Evolutionary conservation across 371 early-diverging fungal genomes (phyloP).

Genomic region (Mucor mucedo): DNA sequence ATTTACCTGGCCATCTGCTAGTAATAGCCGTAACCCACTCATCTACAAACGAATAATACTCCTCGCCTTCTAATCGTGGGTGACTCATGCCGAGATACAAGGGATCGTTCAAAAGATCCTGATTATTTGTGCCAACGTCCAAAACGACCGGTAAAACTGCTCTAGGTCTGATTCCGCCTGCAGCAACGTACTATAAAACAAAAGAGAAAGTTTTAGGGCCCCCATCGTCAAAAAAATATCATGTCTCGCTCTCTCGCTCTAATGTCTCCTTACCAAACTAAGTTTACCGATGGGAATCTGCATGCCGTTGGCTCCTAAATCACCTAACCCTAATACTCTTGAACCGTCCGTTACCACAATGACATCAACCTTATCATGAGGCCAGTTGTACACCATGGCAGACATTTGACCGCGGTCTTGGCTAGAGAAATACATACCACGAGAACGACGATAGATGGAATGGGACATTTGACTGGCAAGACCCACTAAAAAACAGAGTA

Average conservation of each 20-base stretch:
- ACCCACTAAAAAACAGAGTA: slow-evolving; percentile 31
- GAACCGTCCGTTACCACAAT: slow-evolving; percentile 75
- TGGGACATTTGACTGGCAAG: slow-evolving; percentile 59
- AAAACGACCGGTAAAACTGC: slow-evolving; percentile 68
- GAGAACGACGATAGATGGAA: slow-evolving; percentile 64
- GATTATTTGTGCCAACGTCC: slow-evolving; percentile 72
- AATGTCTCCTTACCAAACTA: slow-evolving; percentile 51
- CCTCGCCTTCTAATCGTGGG: slow-evolving; percentile 63
- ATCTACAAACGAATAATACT: slow-evolving; percentile 68
- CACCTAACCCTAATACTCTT: slow-evolving; percentile 68
- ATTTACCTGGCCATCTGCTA: slow-evolving; percentile 65
- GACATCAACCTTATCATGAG: slow-evolving; percentile 62
- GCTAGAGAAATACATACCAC: slow-evolving; percentile 68
- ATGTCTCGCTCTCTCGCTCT: too few relatives aligned
- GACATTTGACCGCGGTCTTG: slow-evolving; percentile 66
- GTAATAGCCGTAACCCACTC: slow-evolving; percentile 68
- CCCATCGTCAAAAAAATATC: too few relatives aligned
- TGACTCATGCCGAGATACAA: slow-evolving; percentile 71
- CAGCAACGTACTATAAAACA: slow-evolving; percentile 59
- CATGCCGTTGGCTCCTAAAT: slow-evolving; percentile 74
- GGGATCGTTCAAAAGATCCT: slow-evolving; percentile 59
- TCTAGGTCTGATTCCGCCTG: slow-evolving; percentile 67
- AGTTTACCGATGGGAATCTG: slow-evolving; percentile 66
- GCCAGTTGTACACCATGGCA: slow-evolving; percentile 64
- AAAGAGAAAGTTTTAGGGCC: neutral